phyloP scores from a whole-genome alignment of 192 early-diverging fungal genomes.

The Chytriomyces sp. region DNA sequence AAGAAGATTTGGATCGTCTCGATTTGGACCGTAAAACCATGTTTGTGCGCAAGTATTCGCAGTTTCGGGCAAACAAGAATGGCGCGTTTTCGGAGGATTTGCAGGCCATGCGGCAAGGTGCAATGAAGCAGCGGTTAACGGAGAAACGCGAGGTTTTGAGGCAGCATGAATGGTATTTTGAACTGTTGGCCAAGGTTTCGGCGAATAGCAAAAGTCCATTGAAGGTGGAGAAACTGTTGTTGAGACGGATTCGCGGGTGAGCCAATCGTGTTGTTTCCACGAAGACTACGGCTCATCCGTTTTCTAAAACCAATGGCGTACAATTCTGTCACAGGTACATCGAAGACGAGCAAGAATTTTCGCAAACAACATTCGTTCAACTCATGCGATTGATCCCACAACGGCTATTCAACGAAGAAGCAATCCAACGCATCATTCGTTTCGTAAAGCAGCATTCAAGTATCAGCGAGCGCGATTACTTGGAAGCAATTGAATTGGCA shows the following conservation, averaged over 20 bases:
- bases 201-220: constrained; percentile 34
- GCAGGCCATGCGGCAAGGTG: constrained; percentile 45
- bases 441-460: constrained; percentile 56
- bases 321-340: constrained; percentile 34
- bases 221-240: constrained; percentile 48
- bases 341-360: constrained; percentile 52
- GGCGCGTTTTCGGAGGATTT: constrained; percentile 55
- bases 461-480: constrained; percentile 58
- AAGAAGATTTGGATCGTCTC: constrained; percentile 54
- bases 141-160: constrained; percentile 37
- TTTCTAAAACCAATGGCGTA: not conserved
- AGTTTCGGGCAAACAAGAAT: constrained; percentile 51
- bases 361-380: constrained; percentile 52
- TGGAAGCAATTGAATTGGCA: constrained; percentile 58
- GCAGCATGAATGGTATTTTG: constrained; percentile 61
- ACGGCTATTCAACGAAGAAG: constrained; percentile 59
- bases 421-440: constrained; percentile 62
- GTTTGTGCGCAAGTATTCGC: constrained; percentile 45
- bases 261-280: not conserved
- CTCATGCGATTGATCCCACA: constrained; percentile 56
- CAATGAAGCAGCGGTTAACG: constrained; percentile 31
- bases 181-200: constrained; percentile 57
- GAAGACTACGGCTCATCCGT: not conserved
- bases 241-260: constrained; percentile 55
- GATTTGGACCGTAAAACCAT: constrained; percentile 51